These are phyloP conservation scores for Fraxinus velutina DNA, from an alignment of 305 asterid species.

Conservation along the genomic window DNA sequence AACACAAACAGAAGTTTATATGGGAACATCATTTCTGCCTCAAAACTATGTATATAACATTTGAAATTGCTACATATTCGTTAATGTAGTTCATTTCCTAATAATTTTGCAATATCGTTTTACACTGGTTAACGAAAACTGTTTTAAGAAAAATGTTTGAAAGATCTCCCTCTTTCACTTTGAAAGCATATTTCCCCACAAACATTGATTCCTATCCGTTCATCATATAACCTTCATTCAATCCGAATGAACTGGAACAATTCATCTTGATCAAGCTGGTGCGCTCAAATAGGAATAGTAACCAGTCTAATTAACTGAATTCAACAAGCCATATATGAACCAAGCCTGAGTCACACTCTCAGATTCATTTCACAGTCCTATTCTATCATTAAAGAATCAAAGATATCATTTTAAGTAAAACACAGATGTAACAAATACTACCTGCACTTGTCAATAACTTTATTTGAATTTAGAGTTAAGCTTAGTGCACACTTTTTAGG, in stretches of 20 bases:
- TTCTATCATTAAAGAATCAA: not conserved
- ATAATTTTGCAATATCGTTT: not conserved
- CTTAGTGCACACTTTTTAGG: not conserved
- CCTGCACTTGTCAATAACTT: not conserved
- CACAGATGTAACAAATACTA: not conserved
- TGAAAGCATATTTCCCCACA: not conserved
- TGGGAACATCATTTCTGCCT: constrained; percentile 11
- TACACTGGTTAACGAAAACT: not conserved
- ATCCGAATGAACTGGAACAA: not conserved
- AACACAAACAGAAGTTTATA: constrained; percentile 14
- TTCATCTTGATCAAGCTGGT: not conserved
- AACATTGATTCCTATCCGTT: not conserved
- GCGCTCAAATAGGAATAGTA: not conserved
- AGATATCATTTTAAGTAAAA: not conserved
- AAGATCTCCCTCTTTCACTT: not conserved
- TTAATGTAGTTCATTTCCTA: not conserved
- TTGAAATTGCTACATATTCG: not conserved
- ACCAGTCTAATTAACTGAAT: not conserved
- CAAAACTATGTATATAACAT: not conserved
- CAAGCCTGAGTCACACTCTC: not conserved
- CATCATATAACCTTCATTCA: not conserved
- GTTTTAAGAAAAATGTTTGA: not conserved
- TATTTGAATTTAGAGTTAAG: not conserved
- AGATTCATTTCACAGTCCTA: not conserved
- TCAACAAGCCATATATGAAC: not conserved